Base-by-base conservation (phyloP, 139 green algal species). In the Auxenochlorella pyrenoidosa region DNA sequence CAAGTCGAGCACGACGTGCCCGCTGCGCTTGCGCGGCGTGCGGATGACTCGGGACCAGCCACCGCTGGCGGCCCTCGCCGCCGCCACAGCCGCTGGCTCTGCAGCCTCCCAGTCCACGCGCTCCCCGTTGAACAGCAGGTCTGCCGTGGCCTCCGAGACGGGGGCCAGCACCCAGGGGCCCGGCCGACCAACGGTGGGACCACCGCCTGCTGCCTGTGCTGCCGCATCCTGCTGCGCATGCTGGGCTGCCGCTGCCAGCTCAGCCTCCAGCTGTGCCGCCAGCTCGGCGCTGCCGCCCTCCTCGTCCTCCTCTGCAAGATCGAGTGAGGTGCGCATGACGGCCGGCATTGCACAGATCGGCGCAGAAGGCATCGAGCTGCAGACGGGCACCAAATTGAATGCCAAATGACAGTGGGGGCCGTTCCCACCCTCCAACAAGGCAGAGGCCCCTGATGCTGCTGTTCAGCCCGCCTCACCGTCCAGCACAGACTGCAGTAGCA, bases 1-100 rank as follows among this genome's bases (percentile, higher is more conserved):
- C 26, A 97, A 36, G 78, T 97, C 95, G 12, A 97, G 85, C 30
- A 97, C 72, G 36, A 97, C 89, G 63, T 97, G 95, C 30, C 92
- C 85, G 28, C 85, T 85, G 13, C 90, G 90, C 86, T 93, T 96
- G 32, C 92, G 90, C 6, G 95, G 94, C 36, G 79, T 76, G 40
- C 90, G 92, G 26, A 96, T 80, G 76, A 92, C 72, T 10, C 89
- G 79, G 43, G 89, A 92, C 89, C 89, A 92, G 16, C 36, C n/a
- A 70, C 59, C 58, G 60, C 79, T 83, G 28, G 87, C 63, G 16
- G 16, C 44, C 16, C 28, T 36, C 43, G 78, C 83, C 16, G 82
- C 87, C 22, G 63, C 47, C 44, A 84, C 82, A 13, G 60, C 82
- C 36, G 43, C 87, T 19, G 75, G 87, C 41, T 90, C 75, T 24